Percentiles rank a stretch among this genome's conserved stretches.
Conservation (phyloP, 2,329 filamentous ascomycete genomes). For the Trichoderma lentiforme region DNA sequence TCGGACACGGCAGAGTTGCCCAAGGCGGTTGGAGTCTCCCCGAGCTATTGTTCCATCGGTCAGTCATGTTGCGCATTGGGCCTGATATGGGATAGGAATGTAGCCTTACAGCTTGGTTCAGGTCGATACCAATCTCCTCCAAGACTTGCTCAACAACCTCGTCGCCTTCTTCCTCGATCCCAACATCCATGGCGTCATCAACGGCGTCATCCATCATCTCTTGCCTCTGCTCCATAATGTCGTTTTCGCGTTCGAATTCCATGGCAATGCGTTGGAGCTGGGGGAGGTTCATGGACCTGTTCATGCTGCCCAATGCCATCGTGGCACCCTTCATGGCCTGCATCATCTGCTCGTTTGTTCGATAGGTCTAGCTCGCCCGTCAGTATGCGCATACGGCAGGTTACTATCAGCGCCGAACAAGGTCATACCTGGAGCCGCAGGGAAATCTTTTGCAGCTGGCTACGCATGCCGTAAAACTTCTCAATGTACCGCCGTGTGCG, state of each 20-base stretch:
- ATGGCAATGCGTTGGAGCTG: slow-evolving; percentile 94
- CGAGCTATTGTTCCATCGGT: slow-evolving; percentile 58
- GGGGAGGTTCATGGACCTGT: slow-evolving; percentile 94
- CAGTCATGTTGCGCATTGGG: not conserved
- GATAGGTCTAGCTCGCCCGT: slow-evolving; percentile 66
- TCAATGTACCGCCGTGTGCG: slow-evolving; percentile 91
- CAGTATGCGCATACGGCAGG: slow-evolving; percentile 11
- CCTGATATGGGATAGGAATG: not conserved
- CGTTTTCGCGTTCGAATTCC: slow-evolving; percentile 98
- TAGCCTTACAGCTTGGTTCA: slow-evolving; percentile 74
- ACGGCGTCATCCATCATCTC: slow-evolving; percentile 99
- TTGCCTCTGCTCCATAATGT: slow-evolving; percentile 98
- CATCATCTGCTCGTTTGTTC: slow-evolving; percentile 99
- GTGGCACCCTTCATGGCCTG: slow-evolving; percentile 99
- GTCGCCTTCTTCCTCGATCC: slow-evolving; percentile 90
- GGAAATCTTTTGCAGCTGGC: slow-evolving; percentile 93
- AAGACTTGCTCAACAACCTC: slow-evolving; percentile 95
- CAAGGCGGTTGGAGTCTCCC: slow-evolving; percentile 83
- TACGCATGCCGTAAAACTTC: slow-evolving; percentile 98
- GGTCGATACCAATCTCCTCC: slow-evolving; percentile 93
- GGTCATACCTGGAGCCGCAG: slow-evolving; percentile 77
- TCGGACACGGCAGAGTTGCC: slow-evolving; percentile 72
- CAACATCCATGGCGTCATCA: slow-evolving; percentile 89
- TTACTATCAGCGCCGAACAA: not conserved
- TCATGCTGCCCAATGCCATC: slow-evolving; percentile 91